These are phyloP conservation scores for Zoysia matrella DNA, from an alignment of 202 grass and related monocot genomes.

Conservation along the genomic window DNA sequence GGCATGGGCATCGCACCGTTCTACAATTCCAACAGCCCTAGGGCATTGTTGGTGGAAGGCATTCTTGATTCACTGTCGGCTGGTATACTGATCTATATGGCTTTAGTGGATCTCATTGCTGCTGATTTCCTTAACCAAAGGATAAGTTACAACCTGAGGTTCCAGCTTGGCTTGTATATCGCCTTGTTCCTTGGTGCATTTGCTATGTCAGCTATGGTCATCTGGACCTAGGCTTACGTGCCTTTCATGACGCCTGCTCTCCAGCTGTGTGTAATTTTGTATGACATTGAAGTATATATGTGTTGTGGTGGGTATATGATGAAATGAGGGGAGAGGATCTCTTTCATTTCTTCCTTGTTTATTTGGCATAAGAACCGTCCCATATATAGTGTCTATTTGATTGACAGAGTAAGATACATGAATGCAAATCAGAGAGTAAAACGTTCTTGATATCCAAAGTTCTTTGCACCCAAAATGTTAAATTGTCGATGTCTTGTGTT, in stretches of 20 bases:
- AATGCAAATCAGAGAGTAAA: not conserved
- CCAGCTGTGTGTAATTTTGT: not conserved
- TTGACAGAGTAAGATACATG: not conserved
- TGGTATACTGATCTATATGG: slow-evolving; percentile 90
- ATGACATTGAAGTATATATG: not conserved
- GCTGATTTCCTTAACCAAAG: no score
- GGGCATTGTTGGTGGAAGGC: slow-evolving; percentile 69
- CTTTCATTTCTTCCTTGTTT: not conserved
- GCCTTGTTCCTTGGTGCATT: slow-evolving; percentile 76
- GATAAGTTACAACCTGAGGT: slow-evolving; percentile 56
- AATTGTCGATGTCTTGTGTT: not conserved
- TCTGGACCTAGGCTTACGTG: slow-evolving; percentile 58
- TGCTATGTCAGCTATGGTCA: slow-evolving; percentile 68
- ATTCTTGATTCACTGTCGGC: slow-evolving; percentile 76
- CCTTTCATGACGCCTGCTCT: not conserved
- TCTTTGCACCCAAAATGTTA: not conserved
- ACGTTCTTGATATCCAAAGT: not conserved
- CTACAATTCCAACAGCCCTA: slow-evolving; percentile 69
- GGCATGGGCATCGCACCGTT: slow-evolving; percentile 54
- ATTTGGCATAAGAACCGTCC: not conserved
- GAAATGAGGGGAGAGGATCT: not conserved
- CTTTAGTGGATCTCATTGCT: slow-evolving; percentile 83
- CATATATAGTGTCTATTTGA: not conserved
- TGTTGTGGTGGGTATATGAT: not conserved
- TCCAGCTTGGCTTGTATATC: slow-evolving; percentile 64